Evolutionary conservation across 768 basidiomycete genomes (phyloP), one percentile per base, ranked within the genome.

Genomic region (Podaxis sp.): DNA sequence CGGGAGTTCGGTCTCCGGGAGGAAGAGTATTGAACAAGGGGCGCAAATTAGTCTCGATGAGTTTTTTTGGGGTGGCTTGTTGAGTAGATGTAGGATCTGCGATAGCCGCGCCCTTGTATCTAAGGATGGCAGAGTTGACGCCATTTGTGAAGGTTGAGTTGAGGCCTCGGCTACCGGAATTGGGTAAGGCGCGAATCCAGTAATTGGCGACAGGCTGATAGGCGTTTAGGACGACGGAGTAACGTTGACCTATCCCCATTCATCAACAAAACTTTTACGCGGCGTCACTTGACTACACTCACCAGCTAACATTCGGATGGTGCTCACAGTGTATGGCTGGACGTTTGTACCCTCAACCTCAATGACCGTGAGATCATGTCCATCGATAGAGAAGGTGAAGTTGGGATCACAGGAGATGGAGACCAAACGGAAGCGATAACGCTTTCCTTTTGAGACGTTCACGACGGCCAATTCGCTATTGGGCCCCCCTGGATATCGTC

Each of bases 391-490:
- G 67, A 80, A 80, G n/a, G 55, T 66, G 64, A 71, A 81, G 73
- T 63, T 72, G 64, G 68, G 76, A 54, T 80, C 79, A 68, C 83
- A 83, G 13, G 80, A 78, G 56, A 80, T 77, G 59, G 65, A 72
- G 54, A 85, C 64, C 2, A 86, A 40, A 4, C 84, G 80, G 70
- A 85, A 80, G 25, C 85, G 80, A 65, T 85, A 86, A 19, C 83
- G 73, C 52, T 71, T 68, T 17, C 76, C 77, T 0, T 55, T 58
- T 6, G 65, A 47, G 38, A 86, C 80, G 46, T 76, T 75, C 59
- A 80, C 71, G 9, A 80, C 71, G 2, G 78, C 70, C 15, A 80
- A 68, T 0, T 73, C 59, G 8, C 70, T 62, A 5, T 43, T n/a
- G 11, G 78, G 77, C 0, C 82, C 81, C 1, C 71, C 73, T 5